These are phyloP conservation scores for Epichloe amarillans DNA, from an alignment of 2,329 filamentous ascomycete genomes.

Conservation along the genomic window DNA sequence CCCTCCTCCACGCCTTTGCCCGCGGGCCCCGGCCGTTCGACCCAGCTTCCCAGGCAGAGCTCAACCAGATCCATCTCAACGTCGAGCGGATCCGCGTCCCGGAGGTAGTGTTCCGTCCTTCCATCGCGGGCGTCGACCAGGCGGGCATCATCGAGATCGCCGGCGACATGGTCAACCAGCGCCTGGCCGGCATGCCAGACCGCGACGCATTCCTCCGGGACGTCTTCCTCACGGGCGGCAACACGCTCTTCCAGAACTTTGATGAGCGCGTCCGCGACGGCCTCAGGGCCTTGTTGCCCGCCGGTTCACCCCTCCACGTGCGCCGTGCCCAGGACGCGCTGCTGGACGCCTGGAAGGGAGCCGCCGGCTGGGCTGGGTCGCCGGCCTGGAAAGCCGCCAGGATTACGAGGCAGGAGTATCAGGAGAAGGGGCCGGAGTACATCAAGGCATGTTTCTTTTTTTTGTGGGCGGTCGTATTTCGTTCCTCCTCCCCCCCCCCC, in stretches of 20 bases:
- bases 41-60: constrained; percentile 61
- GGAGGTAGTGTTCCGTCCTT: constrained; percentile 84
- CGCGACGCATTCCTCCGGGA: constrained; percentile 66
- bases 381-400: constrained; percentile 47
- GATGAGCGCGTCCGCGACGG: constrained; percentile 68
- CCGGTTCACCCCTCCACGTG: constrained; percentile 52
- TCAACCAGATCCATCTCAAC: constrained; percentile 85
- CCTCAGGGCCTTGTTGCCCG: constrained; percentile 57
- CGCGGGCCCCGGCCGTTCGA: constrained; percentile 83
- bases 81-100: constrained; percentile 91
- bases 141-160: constrained; percentile 87
- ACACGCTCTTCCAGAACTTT: constrained; percentile 74
- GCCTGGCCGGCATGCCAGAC: constrained; percentile 45
- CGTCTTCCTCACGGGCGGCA: constrained; percentile 90
- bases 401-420: constrained; percentile 69
- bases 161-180: constrained; percentile 75
- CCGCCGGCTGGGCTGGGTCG: constrained; percentile 67
- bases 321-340: constrained; percentile 63
- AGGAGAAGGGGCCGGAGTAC: constrained; percentile 88
- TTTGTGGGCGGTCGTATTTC: background rate
- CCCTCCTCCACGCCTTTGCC: constrained; percentile 76
- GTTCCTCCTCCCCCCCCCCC: background rate
- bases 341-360: constrained; percentile 87
- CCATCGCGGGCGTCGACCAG: constrained; percentile 85
- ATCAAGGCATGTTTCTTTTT: constrained; percentile 51